phyloP scores from a whole-genome alignment of 305 asterid species.

The Fraxinus nigra region DNA sequence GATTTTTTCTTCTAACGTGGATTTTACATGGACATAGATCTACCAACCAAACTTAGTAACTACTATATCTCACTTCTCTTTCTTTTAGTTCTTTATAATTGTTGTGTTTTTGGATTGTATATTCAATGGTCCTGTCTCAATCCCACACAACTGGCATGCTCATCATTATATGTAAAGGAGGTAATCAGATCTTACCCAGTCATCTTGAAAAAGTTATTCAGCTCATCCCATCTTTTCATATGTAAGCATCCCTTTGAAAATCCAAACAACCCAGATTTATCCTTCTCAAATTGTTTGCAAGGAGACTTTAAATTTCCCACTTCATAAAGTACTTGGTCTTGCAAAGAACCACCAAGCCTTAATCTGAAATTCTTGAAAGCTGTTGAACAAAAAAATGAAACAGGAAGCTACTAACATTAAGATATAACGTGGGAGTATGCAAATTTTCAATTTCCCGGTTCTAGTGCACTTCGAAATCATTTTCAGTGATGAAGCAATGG shows the following conservation, averaged over 20 bases:
- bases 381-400: constrained; percentile 26
- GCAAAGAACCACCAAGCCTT: constrained; percentile 92
- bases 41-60: neutral
- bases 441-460: neutral
- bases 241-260: constrained; percentile 83
- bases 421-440: neutral
- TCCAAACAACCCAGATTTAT: constrained; percentile 77
- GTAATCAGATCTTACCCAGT: constrained; percentile 56
- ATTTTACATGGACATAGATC: neutral
- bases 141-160: neutral
- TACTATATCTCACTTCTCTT: neutral
- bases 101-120: neutral
- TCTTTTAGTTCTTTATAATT: neutral
- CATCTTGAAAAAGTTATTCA: constrained; percentile 64
- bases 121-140: neutral
- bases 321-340: constrained; percentile 74
- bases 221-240: constrained; percentile 92
- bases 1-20: neutral
- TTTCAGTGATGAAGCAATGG: constrained; percentile 4
- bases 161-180: constrained; percentile 2
- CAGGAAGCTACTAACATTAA: constrained; percentile 12
- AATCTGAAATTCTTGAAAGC: constrained; percentile 80
- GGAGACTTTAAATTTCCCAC: constrained; percentile 53
- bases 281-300: constrained; percentile 58
- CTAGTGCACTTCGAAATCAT: neutral